These are phyloP conservation scores for Suillus paluster DNA, from an alignment of 768 basidiomycete species.

Conservation along the genomic window DNA sequence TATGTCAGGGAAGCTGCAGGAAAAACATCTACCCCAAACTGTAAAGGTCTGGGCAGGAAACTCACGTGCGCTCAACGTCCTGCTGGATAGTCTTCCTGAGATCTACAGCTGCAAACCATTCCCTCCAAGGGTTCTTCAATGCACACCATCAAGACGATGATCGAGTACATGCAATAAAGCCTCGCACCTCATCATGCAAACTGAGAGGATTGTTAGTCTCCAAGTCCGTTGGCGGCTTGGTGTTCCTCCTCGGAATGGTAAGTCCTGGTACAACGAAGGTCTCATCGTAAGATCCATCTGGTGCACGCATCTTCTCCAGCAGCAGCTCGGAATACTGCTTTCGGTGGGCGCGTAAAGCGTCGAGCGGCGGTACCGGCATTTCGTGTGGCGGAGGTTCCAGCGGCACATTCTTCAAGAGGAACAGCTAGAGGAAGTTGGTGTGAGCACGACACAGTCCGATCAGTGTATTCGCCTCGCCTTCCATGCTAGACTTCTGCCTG, in stretches of 20 bases:
- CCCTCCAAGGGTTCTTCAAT: conserved; percentile 88
- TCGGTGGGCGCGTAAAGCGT: conserved; percentile 53
- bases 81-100: conserved; percentile 87
- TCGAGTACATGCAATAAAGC: background rate
- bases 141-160: background rate
- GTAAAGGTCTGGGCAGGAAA: conserved; percentile 16
- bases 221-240: conserved; percentile 47
- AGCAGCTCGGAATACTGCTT: conserved; percentile 61
- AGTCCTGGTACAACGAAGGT: conserved; percentile 63
- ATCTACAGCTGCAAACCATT: conserved; percentile 91
- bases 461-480: conserved; percentile 51
- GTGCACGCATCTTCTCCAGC: conserved; percentile 75
- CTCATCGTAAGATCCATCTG: conserved; percentile 84
- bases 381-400: conserved; percentile 53
- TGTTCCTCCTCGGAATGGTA: conserved; percentile 36
- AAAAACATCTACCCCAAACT: conserved; percentile 4
- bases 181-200: conserved; percentile 69
- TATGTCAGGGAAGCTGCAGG: conserved; percentile 93
- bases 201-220: conserved; percentile 83
- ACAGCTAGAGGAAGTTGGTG: conserved; percentile 52
- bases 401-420: conserved; percentile 62
- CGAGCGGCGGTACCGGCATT: conserved; percentile 39
- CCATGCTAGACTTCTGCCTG: conserved; percentile 86
- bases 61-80: conserved; percentile 95
- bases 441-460: conserved; percentile 24